Conservation (phyloP, 805 yeast species). For the Starmerella davenportii region DNA sequence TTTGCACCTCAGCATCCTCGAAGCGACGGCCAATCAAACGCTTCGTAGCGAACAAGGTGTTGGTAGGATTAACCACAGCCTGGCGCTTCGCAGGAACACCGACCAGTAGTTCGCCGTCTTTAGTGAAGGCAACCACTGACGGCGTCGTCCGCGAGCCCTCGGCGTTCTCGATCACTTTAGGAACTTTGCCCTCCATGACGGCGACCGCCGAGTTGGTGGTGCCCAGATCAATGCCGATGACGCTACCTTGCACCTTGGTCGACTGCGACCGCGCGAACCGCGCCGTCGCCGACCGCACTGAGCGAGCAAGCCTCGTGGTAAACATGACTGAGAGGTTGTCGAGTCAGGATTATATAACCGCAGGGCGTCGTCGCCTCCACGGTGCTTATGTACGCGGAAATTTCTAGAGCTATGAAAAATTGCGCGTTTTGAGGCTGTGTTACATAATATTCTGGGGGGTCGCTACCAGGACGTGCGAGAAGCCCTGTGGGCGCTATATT, state of each 20-base stretch:
- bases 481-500: too few species aligned
- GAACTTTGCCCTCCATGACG: conserved; percentile 57
- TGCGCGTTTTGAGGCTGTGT: too few species aligned
- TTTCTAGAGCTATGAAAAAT: too few species aligned
- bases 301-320: conserved; percentile 27
- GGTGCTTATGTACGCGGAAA: too few species aligned
- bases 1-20: conserved; percentile 76
- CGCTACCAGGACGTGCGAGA: too few species aligned
- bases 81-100: conserved; percentile 95
- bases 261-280: conserved; percentile 29
- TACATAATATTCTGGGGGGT: too few species aligned
- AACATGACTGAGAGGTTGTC: conserved; percentile 17
- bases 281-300: conserved; percentile 11
- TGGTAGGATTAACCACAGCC: conserved; percentile 84
- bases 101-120: conserved; percentile 77
- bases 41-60: conserved; percentile 87
- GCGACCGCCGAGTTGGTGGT: conserved; percentile 87
- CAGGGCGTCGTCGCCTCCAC: conserved; percentile 7
- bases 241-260: conserved; percentile 37
- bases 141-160: conserved; percentile 77
- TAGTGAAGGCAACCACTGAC: conserved; percentile 85
- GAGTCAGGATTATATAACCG: conserved; percentile 9
- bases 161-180: conserved; percentile 61
- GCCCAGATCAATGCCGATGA: conserved; percentile 74
- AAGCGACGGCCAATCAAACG: conserved; percentile 87